Conservation (phyloP, 2,329 filamentous ascomycete genomes). For the Fusarium keratoplasticum region DNA sequence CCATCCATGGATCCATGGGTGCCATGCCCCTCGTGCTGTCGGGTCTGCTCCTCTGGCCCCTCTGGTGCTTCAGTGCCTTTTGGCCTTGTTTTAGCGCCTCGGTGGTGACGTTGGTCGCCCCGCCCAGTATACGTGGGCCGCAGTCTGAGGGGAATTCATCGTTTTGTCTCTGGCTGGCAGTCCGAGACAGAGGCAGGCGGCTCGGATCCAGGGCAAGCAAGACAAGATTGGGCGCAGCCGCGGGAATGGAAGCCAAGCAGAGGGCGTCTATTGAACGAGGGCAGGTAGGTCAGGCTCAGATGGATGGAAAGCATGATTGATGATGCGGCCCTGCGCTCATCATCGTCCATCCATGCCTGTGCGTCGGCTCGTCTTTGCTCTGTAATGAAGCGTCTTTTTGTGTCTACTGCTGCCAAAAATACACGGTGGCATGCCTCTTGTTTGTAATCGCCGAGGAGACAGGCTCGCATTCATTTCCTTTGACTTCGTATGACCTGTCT, state of each 20-base stretch:
- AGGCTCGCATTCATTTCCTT: constrained; percentile 1
- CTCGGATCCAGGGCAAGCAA: neutral
- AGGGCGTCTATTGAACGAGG: constrained; percentile 1
- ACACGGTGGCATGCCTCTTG: neutral
- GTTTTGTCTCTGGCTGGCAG: neutral
- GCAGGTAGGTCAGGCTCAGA: neutral
- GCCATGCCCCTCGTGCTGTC: constrained; percentile 1
- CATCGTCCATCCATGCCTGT: neutral
- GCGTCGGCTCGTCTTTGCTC: neutral
- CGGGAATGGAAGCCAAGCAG: constrained; percentile 1
- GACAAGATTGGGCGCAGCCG: neutral
- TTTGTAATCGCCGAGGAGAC: constrained; percentile 4
- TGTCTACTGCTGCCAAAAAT: neutral
- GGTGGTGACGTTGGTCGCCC: constrained; percentile 34
- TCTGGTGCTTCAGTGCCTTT: constrained; percentile 4
- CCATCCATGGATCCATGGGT: neutral
- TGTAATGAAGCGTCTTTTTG: neutral
- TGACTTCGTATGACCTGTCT: constrained; percentile 6
- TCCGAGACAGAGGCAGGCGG: neutral
- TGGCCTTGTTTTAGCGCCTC: constrained; percentile 27
- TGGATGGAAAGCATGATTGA: constrained; percentile 1
- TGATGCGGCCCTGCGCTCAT: neutral
- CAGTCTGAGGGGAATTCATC: neutral
- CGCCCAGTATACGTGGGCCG: constrained; percentile 29
- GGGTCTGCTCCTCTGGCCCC: neutral